Conservation (phyloP, 768 basidiomycete species). For the Hericium coralloides region DNA sequence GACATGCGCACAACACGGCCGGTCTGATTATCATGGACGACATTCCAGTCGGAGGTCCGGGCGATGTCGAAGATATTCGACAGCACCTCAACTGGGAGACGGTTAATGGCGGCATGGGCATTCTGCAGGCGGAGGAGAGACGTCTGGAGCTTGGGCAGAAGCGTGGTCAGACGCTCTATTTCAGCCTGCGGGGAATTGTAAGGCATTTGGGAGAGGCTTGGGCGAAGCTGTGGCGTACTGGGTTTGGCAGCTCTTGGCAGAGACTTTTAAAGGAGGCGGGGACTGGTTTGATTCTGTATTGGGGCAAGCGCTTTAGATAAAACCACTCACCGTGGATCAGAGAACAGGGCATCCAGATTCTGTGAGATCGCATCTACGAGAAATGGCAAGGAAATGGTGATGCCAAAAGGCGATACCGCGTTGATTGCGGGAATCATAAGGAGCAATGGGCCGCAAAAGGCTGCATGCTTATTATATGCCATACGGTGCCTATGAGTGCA, state of each 20-base stretch:
- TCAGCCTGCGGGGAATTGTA: slow-evolving; percentile 4
- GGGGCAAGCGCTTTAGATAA: not conserved
- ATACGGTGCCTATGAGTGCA: not conserved
- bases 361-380: not conserved
- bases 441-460: not conserved
- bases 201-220: not conserved
- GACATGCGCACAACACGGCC: slow-evolving; percentile 9
- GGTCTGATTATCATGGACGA: slow-evolving; percentile 3
- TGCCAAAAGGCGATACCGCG: not conserved
- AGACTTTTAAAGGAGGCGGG: not conserved
- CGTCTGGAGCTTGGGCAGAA: slow-evolving; percentile 11
- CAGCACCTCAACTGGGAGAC: slow-evolving; percentile 11
- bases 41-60: slow-evolving; percentile 1
- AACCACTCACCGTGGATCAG: not conserved
- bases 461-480: not conserved
- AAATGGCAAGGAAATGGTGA: not conserved
- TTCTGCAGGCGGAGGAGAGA: slow-evolving; percentile 10
- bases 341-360: not conserved
- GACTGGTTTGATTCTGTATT: not conserved
- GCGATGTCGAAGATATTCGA: slow-evolving; percentile 11
- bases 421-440: not conserved
- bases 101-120: slow-evolving; percentile 3
- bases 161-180: slow-evolving; percentile 6
- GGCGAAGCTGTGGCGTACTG: not conserved
- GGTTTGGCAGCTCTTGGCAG: not conserved